phyloP scores from a whole-genome alignment of 2,329 filamentous ascomycete species.

The Aspergillus sp. region DNA sequence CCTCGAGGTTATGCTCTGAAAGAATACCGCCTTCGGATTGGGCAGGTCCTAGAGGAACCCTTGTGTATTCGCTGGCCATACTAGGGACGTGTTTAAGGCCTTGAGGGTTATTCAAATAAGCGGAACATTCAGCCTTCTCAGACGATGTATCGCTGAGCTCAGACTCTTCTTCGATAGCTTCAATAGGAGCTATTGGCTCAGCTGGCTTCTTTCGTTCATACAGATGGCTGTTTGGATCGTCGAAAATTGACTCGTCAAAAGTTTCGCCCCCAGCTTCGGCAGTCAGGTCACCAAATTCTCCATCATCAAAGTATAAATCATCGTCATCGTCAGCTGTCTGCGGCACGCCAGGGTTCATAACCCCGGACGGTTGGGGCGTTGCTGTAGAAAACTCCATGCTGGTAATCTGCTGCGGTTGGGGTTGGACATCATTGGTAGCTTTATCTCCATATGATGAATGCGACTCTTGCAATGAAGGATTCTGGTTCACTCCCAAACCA shows the following conservation, averaged over 20 bases:
- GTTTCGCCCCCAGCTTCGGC: slow-evolving; percentile 24
- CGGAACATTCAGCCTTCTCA: slow-evolving; percentile 4
- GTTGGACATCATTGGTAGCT: neutral
- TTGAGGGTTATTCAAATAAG: too few species aligned
- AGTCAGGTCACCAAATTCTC: slow-evolving; percentile 38
- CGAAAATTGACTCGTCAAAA: slow-evolving; percentile 47
- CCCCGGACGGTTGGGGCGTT: neutral
- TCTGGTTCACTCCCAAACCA: neutral
- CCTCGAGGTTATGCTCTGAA: slow-evolving; percentile 57
- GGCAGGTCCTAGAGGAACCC: slow-evolving; percentile 27
- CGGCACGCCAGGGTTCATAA: slow-evolving; percentile 1
- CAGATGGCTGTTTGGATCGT: slow-evolving; percentile 41
- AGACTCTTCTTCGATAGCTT: slow-evolving; percentile 3
- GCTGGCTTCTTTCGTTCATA: slow-evolving; percentile 33
- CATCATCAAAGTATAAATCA: slow-evolving; percentile 46
- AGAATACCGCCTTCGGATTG: slow-evolving; percentile 33
- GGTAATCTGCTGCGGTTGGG: neutral
- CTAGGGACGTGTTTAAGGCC: slow-evolving; percentile 29
- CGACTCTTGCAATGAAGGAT: neutral
- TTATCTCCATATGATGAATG: slow-evolving; percentile 1
- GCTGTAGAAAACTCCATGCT: neutral
- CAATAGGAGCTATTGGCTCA: slow-evolving; percentile 7
- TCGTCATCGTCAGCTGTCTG: slow-evolving; percentile 21
- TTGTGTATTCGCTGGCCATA: slow-evolving; percentile 28
- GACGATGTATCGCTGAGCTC: slow-evolving; percentile 3